Base-by-base conservation (phyloP, 1,284 basidiomycete species). In the Rugosomyces carneus region DNA sequence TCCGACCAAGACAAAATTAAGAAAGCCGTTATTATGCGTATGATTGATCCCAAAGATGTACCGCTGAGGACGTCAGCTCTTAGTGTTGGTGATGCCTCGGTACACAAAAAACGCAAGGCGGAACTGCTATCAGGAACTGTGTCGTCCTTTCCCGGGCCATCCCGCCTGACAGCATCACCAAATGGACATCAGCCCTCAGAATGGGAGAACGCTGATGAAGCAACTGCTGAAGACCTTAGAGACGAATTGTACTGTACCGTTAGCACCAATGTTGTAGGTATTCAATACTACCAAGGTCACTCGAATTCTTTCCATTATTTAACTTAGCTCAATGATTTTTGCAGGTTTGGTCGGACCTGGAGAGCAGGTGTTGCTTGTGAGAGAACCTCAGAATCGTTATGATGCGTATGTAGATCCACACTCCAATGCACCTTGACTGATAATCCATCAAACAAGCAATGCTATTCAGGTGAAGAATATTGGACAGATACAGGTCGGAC, bases 381-480 rank as follows among this genome's bases (percentile, higher is more conserved):
- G 89, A 49, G 76, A 93, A 57, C 86, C 88, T 0, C 49, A 63
- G 0, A 92, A 92, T 59, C 53, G 47, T 48, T 86, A 81, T 54
- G 89, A 92, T 54, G 63, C 68, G 76, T 85, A 66, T 42, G 69
- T 59, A 15, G 43, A 53, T 8, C 35, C 29, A 2, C 23, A 19
- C 23, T 42, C 31, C 43, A 37, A 20, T 42, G 40, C 29, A 29
- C 42, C 9, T 41, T 20, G 37, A 35, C 32, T 29, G 23, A 43
- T 11, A 42, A 29, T 10, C 43, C 2, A 16, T 44, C 35, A 10
- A 23, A 45, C 18, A 47, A 84, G 82, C 19, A 88, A 89, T 61
- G 83, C 84, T 1, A 84, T 90, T 21, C 77, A 86, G 67, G 89
- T 92, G 8, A 71, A 78, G 58, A 93, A 93, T 56, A 89, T 90